These are phyloP conservation scores for Fusarium palustre DNA, from an alignment of 2,329 filamentous ascomycete genomes.

Conservation along the genomic window DNA sequence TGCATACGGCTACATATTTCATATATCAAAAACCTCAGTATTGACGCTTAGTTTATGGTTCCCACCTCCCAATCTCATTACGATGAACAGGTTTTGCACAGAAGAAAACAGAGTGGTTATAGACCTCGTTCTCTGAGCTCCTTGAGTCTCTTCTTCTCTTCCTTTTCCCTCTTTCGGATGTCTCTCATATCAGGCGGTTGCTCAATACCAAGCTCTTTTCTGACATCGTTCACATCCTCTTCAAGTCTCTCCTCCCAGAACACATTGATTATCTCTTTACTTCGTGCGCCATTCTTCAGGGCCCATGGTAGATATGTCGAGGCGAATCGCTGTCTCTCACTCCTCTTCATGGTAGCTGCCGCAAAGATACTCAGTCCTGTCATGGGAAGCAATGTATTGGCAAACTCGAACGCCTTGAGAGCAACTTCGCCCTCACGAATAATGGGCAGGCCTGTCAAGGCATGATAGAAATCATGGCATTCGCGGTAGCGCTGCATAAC, in stretches of 20 bases:
- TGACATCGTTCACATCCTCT: conserved; percentile 81
- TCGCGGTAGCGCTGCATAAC: conserved; percentile 99
- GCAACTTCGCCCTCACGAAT: conserved; percentile 96
- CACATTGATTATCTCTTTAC: conserved; percentile 89
- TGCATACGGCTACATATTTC: background rate
- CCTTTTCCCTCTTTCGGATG: conserved; percentile 77
- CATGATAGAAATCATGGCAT: conserved; percentile 98
- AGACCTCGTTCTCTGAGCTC: conserved; percentile 49
- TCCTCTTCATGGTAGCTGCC: conserved; percentile 85
- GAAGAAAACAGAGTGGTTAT: conserved; percentile 9
- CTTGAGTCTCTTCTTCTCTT: conserved; percentile 75
- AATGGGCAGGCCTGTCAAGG: conserved; percentile 88
- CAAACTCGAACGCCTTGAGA: conserved; percentile 97
- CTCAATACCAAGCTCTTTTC: conserved; percentile 83
- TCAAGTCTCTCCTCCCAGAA: conserved; percentile 98
- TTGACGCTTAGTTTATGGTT: conserved; percentile 10
- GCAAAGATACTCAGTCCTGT: conserved; percentile 88
- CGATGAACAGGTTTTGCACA: conserved; percentile 18
- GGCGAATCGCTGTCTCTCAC: conserved; percentile 81
- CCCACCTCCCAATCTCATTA: background rate
- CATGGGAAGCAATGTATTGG: conserved; percentile 95
- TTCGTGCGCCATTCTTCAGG: conserved; percentile 79
- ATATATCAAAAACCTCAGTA: background rate
- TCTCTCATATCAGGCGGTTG: conserved; percentile 86
- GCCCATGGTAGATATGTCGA: conserved; percentile 90